Evolutionary conservation across 305 asterid species (phyloP).

Genomic region (Rubia tinctorum): DNA sequence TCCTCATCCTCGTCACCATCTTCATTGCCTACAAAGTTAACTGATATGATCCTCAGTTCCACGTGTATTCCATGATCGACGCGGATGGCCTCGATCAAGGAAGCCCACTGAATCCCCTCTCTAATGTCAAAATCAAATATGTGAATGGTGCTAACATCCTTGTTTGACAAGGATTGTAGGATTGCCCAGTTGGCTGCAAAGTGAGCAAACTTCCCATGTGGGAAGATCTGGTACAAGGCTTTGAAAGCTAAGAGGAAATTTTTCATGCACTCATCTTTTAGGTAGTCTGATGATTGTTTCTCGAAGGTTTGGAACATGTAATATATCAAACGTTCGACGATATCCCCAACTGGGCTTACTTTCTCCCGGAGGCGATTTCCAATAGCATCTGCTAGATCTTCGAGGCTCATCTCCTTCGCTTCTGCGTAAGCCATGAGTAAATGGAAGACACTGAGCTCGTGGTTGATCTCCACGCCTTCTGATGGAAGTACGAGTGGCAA

Average conservation of each 20-base stretch:
- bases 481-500: constrained; percentile 4
- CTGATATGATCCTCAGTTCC: constrained; percentile 38
- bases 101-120: constrained; percentile 44
- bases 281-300: constrained; percentile 16
- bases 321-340: constrained; percentile 18
- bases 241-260: constrained; percentile 25
- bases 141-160: constrained; percentile 1
- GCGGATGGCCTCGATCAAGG: constrained; percentile 48
- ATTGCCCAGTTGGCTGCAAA: constrained; percentile 27
- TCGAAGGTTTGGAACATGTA: constrained; percentile 19
- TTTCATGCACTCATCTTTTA: constrained; percentile 22
- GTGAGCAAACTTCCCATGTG: constrained; percentile 30
- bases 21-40: constrained; percentile 26
- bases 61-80: constrained; percentile 17
- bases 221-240: constrained; percentile 24
- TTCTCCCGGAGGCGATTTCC: constrained; percentile 22
- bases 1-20: constrained; percentile 9
- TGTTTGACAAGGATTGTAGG: constrained; percentile 19
- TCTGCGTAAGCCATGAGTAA: constrained; percentile 27
- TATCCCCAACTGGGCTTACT: constrained; percentile 23
- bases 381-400: constrained; percentile 22
- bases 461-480: constrained; percentile 9
- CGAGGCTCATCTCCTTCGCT: constrained; percentile 26
- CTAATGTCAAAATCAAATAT: constrained; percentile 29
- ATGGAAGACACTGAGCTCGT: constrained; percentile 19